A percentile compares a stretch with the other conserved stretches of the same genome.
Evolutionary conservation across 192 early-diverging fungal species (phyloP).

Genomic region (Powellomyces hirtus): DNA sequence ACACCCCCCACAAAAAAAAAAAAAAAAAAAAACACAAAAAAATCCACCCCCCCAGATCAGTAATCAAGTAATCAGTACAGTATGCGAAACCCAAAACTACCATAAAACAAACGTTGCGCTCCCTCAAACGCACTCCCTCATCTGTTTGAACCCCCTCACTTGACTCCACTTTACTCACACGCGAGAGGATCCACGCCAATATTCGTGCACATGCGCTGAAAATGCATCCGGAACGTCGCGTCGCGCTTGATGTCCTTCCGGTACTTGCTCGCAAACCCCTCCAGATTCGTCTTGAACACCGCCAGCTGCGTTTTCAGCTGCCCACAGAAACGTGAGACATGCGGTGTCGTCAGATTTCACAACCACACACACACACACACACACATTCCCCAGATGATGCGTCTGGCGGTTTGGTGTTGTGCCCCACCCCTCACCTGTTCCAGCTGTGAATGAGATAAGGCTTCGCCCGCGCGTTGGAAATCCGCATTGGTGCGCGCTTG

Average conservation of each 20-base stretch:
- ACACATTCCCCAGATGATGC: too few relatives aligned
- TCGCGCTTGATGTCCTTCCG: slow-evolving; percentile 84
- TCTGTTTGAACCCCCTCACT: background rate
- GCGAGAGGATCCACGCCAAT: slow-evolving; percentile 95
- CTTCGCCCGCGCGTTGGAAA: slow-evolving; percentile 33
- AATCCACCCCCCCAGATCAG: background rate
- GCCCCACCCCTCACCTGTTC: slow-evolving; percentile 34
- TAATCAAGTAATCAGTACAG: too few relatives aligned
- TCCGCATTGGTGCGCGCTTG: slow-evolving; percentile 45
- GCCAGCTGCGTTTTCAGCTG: slow-evolving; percentile 39
- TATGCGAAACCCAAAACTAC: too few relatives aligned
- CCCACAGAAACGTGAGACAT: background rate
- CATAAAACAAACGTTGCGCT: too few relatives aligned
- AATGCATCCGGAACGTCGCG: slow-evolving; percentile 82
- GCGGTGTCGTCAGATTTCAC: background rate
- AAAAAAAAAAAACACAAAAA: background rate
- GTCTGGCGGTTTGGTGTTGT: too few relatives aligned
- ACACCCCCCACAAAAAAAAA: background rate
- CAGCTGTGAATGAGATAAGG: slow-evolving; percentile 31
- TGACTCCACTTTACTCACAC: slow-evolving; percentile 60
- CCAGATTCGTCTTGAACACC: slow-evolving; percentile 75
- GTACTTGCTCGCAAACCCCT: slow-evolving; percentile 83
- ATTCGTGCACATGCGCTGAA: slow-evolving; percentile 89
- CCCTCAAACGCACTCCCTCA: too few relatives aligned
- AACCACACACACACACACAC: background rate